Evolutionary conservation across 805 yeast genomes (phyloP).

Genomic region (Ogataea methanolica): DNA sequence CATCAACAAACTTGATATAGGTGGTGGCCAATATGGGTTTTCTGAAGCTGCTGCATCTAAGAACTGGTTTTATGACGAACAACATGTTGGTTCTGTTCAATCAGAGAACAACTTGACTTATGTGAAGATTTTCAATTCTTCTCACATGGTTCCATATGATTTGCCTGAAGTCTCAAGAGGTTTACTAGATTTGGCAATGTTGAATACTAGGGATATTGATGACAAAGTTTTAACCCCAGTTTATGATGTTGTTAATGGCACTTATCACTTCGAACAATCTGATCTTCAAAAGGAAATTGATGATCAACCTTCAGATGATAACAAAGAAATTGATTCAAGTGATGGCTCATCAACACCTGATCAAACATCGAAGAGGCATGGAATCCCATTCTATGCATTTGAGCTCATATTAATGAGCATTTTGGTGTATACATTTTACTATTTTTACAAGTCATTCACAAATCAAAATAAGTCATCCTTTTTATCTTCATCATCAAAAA

Average conservation of each 20-base stretch:
- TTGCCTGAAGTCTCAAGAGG: conserved; percentile 66
- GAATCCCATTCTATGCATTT: conserved; percentile 18
- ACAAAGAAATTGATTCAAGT: background rate
- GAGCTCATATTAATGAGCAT: conserved; percentile 20
- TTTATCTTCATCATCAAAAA: conserved; percentile 18
- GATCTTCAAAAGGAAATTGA: conserved; percentile 6
- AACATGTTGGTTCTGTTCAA: conserved; percentile 35
- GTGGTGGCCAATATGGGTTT: conserved; percentile 60
- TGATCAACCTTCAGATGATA: background rate
- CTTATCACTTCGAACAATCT: conserved; percentile 1
- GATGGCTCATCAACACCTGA: background rate
- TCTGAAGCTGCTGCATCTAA: conserved; percentile 28
- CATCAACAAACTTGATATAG: conserved; percentile 49
- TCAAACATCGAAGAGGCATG: conserved; percentile 4
- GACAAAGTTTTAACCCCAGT: conserved; percentile 23
- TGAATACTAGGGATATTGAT: conserved; percentile 27
- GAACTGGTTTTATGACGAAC: conserved; percentile 43
- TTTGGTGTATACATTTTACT: conserved; percentile 19
- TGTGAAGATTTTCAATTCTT: conserved; percentile 66
- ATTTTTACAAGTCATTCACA: conserved; percentile 20
- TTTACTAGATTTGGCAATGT: conserved; percentile 49
- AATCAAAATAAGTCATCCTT: conserved; percentile 18
- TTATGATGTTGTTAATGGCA: conserved; percentile 16
- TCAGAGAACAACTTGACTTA: conserved; percentile 70
- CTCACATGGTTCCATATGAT: conserved; percentile 95